A percentile compares a stretch with the other conserved stretches of the same genome.
These are phyloP conservation scores for Acephala macrosclerotiorum DNA, from an alignment of 2,329 filamentous ascomycete genomes.

Conservation along the genomic window DNA sequence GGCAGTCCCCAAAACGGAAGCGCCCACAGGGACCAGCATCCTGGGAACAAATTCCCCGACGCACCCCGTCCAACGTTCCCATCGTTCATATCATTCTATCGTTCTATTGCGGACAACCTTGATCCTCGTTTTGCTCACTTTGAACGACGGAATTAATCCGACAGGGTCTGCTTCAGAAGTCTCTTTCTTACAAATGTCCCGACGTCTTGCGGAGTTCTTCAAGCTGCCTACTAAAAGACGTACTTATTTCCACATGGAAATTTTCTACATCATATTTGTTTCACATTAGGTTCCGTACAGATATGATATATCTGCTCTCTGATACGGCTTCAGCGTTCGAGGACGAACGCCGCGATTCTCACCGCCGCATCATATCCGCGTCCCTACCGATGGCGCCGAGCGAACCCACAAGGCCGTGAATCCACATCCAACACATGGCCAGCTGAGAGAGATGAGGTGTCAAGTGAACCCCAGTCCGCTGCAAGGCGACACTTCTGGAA, in stretches of 20 bases:
- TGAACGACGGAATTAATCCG: background rate
- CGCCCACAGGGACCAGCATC: background rate
- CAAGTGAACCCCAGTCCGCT: background rate
- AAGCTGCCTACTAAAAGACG: too few species aligned
- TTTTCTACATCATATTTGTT: background rate
- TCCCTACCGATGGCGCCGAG: background rate
- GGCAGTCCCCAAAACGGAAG: background rate
- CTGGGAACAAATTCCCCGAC: slow-evolving; percentile 7
- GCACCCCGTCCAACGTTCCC: too few species aligned
- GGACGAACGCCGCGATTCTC: background rate
- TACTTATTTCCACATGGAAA: background rate
- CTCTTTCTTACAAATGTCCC: too few species aligned
- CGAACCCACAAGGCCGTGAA: background rate
- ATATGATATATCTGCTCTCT: background rate
- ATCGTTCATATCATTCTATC: background rate
- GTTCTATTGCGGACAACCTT: background rate
- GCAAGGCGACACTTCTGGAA: slow-evolving; percentile 1
- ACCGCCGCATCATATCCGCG: background rate
- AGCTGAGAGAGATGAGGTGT: background rate
- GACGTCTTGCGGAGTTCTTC: too few species aligned
- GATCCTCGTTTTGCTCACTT: background rate
- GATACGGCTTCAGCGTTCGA: background rate
- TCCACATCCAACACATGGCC: slow-evolving; percentile 3
- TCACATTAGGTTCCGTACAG: background rate
- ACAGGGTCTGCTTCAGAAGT: too few species aligned